Evolutionary conservation across 1,284 basidiomycete genomes (phyloP).

Genomic region (Melampsora larici-populina): DNA sequence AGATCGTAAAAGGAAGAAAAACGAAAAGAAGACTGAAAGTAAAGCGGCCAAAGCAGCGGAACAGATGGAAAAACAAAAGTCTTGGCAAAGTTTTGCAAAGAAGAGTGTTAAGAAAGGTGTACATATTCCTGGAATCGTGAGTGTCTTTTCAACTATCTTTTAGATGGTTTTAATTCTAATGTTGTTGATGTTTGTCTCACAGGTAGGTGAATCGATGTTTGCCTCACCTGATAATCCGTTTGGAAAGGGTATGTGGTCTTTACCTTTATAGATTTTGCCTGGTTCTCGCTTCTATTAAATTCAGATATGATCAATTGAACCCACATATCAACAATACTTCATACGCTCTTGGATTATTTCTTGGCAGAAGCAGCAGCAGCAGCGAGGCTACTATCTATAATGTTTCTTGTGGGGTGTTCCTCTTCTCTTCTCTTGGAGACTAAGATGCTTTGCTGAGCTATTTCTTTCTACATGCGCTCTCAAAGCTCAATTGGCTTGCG

Average conservation of each 20-base stretch:
- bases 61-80: conserved; percentile 78
- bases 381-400: not conserved
- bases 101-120: conserved; percentile 94
- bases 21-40: conserved; percentile 87
- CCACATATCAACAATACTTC: conserved; percentile 4
- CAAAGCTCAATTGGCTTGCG: not conserved
- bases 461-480: conserved; percentile 45
- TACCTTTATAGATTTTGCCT: conserved; percentile 45
- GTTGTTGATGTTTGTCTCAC: not conserved
- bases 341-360: not conserved
- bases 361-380: not conserved
- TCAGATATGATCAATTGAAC: not conserved
- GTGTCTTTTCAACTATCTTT: conserved; percentile 1
- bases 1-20: conserved; percentile 77
- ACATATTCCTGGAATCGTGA: conserved; percentile 73
- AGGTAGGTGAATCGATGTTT: conserved; percentile 64
- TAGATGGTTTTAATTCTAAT: not conserved
- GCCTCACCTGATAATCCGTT: conserved; percentile 90
- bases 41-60: conserved; percentile 84
- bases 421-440: conserved; percentile 6
- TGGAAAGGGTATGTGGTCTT: conserved; percentile 65
- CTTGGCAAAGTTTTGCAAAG: conserved; percentile 97
- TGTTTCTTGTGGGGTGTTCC: conserved; percentile 21
- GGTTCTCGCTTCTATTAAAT: conserved; percentile 15
- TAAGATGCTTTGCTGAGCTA: conserved; percentile 16